These are phyloP conservation scores for Pichia insulana DNA, from an alignment of 805 yeast species.

Conservation along the genomic window DNA sequence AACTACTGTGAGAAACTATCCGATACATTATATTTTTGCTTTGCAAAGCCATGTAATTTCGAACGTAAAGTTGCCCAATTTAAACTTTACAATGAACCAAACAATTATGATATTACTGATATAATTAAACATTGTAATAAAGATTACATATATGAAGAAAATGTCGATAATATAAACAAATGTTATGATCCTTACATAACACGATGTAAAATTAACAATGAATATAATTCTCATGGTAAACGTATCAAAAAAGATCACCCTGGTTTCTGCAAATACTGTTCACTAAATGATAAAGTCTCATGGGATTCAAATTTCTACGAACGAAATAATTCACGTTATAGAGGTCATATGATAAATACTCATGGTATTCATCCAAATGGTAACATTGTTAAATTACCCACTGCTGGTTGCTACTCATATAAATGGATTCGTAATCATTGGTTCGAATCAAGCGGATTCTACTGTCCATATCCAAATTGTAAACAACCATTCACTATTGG, in stretches of 20 bases:
- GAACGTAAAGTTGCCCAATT: constrained; percentile 4
- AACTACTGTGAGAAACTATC: constrained; percentile 5
- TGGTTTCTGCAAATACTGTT: constrained; percentile 8
- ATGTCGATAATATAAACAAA: constrained; percentile 1
- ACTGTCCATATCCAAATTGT: constrained; percentile 9
- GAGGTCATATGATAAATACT: constrained; percentile 14
- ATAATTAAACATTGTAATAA: constrained; percentile 3
- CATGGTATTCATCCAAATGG: constrained; percentile 14
- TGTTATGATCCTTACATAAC: constrained; percentile 8
- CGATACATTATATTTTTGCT: constrained; percentile 8
- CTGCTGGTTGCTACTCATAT: constrained; percentile 2
- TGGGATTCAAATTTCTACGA: constrained; percentile 11
- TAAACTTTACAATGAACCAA: constrained; percentile 3
- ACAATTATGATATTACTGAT: background rate
- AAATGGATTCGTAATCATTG: constrained; percentile 11
- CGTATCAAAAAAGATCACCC: constrained; percentile 8
- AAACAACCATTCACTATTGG: constrained; percentile 6
- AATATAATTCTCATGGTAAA: background rate
- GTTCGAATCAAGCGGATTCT: constrained; percentile 6
- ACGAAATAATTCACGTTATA: constrained; percentile 13
- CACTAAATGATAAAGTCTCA: background rate
- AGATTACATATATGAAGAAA: constrained; percentile 6
- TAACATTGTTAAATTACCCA: constrained; percentile 2
- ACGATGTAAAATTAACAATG: constrained; percentile 5
- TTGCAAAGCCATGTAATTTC: constrained; percentile 1